phyloP scores from a whole-genome alignment of 2,329 filamentous ascomycete species.

The Colletotrichum sp. region DNA sequence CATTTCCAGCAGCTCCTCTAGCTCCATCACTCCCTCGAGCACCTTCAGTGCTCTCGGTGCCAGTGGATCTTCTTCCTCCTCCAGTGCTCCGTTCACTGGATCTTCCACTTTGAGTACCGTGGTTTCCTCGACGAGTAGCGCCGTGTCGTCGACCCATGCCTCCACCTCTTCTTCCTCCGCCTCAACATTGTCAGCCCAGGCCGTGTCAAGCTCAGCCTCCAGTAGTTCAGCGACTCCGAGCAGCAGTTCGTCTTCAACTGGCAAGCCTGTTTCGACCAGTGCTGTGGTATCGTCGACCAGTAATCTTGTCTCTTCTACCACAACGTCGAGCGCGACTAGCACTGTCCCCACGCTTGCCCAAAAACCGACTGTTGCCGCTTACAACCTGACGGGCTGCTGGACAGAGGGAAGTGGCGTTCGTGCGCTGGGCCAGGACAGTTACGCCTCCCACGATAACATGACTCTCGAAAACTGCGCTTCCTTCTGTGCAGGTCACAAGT shows the following conservation, averaged over 20 bases:
- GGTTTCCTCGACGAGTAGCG: neutral
- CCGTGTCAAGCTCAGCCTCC: neutral
- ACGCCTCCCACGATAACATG: slow-evolving; percentile 29
- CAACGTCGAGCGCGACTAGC: slow-evolving; percentile 18
- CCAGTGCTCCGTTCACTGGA: slow-evolving; percentile 16
- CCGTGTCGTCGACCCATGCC: neutral
- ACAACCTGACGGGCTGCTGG: slow-evolving; percentile 44
- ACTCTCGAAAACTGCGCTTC: slow-evolving; percentile 36
- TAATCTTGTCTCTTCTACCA: neutral
- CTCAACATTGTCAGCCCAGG: neutral
- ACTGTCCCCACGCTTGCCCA: slow-evolving; percentile 23
- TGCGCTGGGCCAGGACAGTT: slow-evolving; percentile 33
- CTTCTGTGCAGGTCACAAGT: slow-evolving; percentile 39
- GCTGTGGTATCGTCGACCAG: neutral
- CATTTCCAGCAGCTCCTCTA: neutral
- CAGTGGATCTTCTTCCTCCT: neutral
- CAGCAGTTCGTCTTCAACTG: neutral
- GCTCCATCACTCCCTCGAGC: neutral
- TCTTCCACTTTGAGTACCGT: neutral
- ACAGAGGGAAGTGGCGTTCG: slow-evolving; percentile 38
- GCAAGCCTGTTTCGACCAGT: neutral
- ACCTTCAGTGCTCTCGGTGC: neutral
- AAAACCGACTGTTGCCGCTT: slow-evolving; percentile 32
- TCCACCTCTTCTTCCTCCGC: neutral
- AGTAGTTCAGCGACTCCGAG: neutral